A percentile compares a stretch with the other conserved stretches of the same genome.
Evolutionary conservation across 2,329 filamentous ascomycete species (phyloP).

Genomic region (Coniochaeta prunicola): DNA sequence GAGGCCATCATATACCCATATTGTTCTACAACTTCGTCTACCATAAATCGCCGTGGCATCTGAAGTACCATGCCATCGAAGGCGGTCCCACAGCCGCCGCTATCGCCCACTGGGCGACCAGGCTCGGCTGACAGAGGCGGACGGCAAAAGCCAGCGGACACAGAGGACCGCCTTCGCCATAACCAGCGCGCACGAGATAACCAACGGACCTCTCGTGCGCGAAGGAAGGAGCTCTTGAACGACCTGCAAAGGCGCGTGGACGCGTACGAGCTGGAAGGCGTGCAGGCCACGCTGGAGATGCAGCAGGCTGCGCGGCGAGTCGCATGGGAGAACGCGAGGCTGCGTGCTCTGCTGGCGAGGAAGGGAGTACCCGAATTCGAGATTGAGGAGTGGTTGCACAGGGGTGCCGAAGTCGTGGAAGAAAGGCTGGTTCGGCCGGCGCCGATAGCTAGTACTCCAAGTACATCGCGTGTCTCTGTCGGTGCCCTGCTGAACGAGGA

Average conservation of each 20-base stretch:
- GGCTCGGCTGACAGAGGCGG: not conserved
- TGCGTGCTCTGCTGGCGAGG: slow-evolving; percentile 23
- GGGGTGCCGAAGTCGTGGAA: not conserved
- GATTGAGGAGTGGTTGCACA: not conserved
- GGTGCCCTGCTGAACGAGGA: not conserved
- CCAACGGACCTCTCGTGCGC: slow-evolving; percentile 45
- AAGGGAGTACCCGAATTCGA: not conserved
- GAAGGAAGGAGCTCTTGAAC: slow-evolving; percentile 41
- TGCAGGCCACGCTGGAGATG: slow-evolving; percentile 44
- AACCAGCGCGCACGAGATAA: slow-evolving; percentile 32
- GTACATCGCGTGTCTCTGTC: not conserved
- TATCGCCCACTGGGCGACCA: not conserved
- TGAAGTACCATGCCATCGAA: not conserved
- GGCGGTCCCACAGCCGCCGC: not conserved
- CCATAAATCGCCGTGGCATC: no score
- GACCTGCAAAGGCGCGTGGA: slow-evolving; percentile 37
- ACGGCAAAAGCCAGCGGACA: slow-evolving; percentile 2
- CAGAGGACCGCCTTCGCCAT: not conserved
- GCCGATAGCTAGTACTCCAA: not conserved
- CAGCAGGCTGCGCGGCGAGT: slow-evolving; percentile 44
- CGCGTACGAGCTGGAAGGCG: slow-evolving; percentile 39
- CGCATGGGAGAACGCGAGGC: slow-evolving; percentile 32
- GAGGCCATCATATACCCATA: no score
- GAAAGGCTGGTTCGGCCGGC: not conserved
- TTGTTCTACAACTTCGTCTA: no score